Evolutionary conservation across 2,329 filamentous ascomycete species (phyloP).

Genomic region (Alternaria hordeiaustralica): DNA sequence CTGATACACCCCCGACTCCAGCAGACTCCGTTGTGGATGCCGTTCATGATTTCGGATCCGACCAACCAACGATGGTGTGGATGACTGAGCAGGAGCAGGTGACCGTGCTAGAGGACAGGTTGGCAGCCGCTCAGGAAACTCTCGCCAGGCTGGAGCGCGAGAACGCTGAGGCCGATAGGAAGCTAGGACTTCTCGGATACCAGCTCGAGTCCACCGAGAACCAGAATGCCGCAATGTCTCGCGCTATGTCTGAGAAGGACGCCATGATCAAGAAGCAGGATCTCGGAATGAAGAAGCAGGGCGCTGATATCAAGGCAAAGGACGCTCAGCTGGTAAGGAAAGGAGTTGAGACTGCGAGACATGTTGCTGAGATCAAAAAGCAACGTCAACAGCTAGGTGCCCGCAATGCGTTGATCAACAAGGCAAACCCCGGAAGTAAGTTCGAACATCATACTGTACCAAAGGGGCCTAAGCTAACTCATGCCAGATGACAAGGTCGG

Average conservation of each 20-base stretch:
- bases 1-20: conserved; percentile 10
- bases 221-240: conserved; percentile 26
- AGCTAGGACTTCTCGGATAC: conserved; percentile 21
- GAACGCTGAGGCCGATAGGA: not conserved
- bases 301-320: not conserved
- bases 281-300: conserved; percentile 6
- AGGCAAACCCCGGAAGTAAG: not conserved
- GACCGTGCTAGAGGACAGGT: not conserved
- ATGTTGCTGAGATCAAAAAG: not conserved
- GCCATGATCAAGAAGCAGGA: conserved; percentile 22
- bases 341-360: not conserved
- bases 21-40: too few relatives aligned
- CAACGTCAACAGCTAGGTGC: not conserved
- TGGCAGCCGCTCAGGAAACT: not conserved
- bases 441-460: not conserved
- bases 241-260: conserved; percentile 22
- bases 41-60: too few relatives aligned
- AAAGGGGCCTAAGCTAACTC: not conserved
- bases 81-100: too few relatives aligned
- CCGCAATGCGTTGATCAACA: not conserved
- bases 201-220: conserved; percentile 26
- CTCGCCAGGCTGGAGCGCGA: not conserved
- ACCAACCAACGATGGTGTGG: too few relatives aligned
- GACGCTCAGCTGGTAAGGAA: not conserved
- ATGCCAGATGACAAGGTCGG: not conserved